phyloP scores from a whole-genome alignment of 106 monocot species.

The Apostasia shenzhenica region DNA sequence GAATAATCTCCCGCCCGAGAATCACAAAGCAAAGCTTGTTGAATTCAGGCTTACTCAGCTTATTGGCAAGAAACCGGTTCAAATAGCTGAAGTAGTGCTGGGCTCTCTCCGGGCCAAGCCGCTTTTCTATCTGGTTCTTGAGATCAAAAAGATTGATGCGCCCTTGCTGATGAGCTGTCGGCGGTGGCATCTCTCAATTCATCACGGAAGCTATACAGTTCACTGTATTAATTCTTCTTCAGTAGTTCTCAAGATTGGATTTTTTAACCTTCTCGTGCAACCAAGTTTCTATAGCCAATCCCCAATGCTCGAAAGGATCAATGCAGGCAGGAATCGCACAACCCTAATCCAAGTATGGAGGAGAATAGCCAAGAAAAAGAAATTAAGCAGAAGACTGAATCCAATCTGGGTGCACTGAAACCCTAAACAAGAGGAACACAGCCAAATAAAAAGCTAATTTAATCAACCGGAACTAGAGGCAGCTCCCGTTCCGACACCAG shows the following conservation, averaged over 20 bases:
- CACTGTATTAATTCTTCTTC: constrained; percentile 5
- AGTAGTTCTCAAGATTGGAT: neutral
- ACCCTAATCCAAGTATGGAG: no score
- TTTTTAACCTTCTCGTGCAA: neutral
- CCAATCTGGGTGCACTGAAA: neutral
- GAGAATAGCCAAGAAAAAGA: no score
- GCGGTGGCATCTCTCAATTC: constrained; percentile 20
- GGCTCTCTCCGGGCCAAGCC: constrained; percentile 28
- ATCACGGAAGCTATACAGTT: constrained; percentile 11
- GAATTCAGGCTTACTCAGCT: constrained; percentile 38
- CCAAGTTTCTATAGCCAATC: neutral
- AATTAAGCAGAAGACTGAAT: neutral
- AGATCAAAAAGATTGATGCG: constrained; percentile 39
- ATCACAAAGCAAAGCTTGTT: constrained; percentile 28
- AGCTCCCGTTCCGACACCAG: neutral
- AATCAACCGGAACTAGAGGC: neutral
- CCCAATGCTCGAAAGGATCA: constrained; percentile 7
- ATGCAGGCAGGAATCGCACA: constrained; percentile 16
- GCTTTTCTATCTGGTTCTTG: constrained; percentile 26
- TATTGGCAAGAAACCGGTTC: constrained; percentile 25
- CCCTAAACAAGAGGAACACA: neutral
- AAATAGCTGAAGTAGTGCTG: constrained; percentile 28
- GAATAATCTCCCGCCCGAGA: constrained; percentile 37
- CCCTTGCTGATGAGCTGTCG: constrained; percentile 2
- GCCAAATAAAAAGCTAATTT: neutral